phyloP scores from a whole-genome alignment of 2,329 filamentous ascomycete genomes.

The Alternaria hordeiaustralica region DNA sequence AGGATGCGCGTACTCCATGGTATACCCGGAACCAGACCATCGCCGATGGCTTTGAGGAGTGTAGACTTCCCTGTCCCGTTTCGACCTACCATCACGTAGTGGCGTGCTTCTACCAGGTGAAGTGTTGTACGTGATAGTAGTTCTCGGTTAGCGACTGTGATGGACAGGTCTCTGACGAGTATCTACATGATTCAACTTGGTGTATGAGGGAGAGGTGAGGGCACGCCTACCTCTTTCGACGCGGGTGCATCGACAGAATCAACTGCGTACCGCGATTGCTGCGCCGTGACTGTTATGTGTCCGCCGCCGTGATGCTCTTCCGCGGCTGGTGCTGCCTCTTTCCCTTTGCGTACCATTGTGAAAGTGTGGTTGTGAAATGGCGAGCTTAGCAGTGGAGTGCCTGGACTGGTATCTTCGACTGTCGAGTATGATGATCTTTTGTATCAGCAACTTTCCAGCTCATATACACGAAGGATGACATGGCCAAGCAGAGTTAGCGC shows the following conservation, averaged over 20 bases:
- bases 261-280: conserved; percentile 48
- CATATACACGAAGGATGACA: background rate
- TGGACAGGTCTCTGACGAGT: conserved; percentile 71
- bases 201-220: background rate
- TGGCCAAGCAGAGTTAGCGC: background rate
- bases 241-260: conserved; percentile 49
- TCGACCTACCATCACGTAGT: conserved; percentile 79
- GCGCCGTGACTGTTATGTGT: conserved; percentile 45
- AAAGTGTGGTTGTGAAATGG: background rate
- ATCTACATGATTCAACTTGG: conserved; percentile 37
- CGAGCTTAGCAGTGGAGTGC: background rate
- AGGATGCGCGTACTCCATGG: conserved; percentile 46
- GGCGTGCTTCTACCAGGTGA: conserved; percentile 72
- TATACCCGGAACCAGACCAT: conserved; percentile 76
- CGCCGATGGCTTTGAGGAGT: conserved; percentile 74
- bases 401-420: background rate
- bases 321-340: conserved; percentile 19
- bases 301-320: conserved; percentile 34
- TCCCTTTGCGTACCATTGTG: conserved; percentile 40
- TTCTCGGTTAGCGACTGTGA: conserved; percentile 68
- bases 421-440: background rate
- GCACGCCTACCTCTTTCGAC: conserved; percentile 42
- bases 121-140: conserved; percentile 74
- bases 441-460: background rate
- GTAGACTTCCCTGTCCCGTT: conserved; percentile 88